Evolutionary conservation across 108 stramenopile species (phyloP).

Genomic region (Cyclotella kingstonii): DNA sequence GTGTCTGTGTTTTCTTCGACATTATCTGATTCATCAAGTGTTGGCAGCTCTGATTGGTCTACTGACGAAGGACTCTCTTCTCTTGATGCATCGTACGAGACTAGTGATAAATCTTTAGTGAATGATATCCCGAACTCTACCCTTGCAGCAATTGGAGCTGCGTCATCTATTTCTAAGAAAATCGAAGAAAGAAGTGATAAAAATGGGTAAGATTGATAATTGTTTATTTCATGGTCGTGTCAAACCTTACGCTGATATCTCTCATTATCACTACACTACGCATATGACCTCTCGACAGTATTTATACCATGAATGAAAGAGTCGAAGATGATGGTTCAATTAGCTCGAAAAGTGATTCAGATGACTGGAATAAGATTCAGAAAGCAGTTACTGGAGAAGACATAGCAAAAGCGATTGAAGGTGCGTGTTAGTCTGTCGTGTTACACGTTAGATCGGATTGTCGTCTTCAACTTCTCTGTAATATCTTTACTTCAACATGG

Average conservation of each 20-base stretch:
- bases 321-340: neutral
- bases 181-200: neutral
- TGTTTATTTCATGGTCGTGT: neutral
- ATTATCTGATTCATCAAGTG: conserved; percentile 5
- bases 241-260: neutral
- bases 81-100: conserved; percentile 27
- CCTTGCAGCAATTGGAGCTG: conserved; percentile 12
- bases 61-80: conserved; percentile 44
- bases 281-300: no score
- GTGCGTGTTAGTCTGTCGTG: neutral
- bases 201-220: neutral
- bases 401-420: conserved; percentile 72
- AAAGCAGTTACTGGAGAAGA: conserved; percentile 43
- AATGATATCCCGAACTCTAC: conserved; percentile 1
- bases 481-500: neutral
- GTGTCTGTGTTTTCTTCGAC: no score
- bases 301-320: neutral
- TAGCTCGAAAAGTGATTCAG: conserved; percentile 1
- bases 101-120: neutral
- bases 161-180: conserved; percentile 4
- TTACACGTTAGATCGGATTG: neutral
- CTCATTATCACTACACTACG: no score
- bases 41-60: conserved; percentile 25
- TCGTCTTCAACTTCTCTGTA: neutral
- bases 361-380: conserved; percentile 1